Conservation (phyloP, 495 filamentous ascomycete genomes). For the Aspergillus affinis region DNA sequence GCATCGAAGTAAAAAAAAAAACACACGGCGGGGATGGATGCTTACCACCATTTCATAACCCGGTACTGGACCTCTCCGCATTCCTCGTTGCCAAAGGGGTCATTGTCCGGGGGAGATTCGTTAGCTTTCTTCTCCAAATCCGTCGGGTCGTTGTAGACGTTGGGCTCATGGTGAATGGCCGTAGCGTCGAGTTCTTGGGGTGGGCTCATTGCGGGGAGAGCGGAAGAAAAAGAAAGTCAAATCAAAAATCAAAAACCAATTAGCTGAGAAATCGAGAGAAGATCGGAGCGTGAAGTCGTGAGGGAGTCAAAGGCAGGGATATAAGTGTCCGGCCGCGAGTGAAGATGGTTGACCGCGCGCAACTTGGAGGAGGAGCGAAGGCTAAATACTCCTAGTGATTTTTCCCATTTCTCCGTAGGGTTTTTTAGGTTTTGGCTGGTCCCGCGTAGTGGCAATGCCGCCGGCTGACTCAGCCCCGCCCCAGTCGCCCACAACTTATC, state of each 20-base stretch:
- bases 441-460: background rate
- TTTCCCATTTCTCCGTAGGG: background rate
- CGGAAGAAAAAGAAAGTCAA: no score
- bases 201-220: background rate
- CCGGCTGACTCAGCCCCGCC: background rate
- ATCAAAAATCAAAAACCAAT: background rate
- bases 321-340: background rate
- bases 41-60: constrained; percentile 44
- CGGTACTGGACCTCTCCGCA: constrained; percentile 43
- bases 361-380: background rate
- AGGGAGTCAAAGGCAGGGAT: background rate
- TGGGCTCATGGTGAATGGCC: background rate
- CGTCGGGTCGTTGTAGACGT: background rate
- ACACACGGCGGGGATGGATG: background rate
- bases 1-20: background rate
- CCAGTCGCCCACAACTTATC: background rate
- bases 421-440: background rate
- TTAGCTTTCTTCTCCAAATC: background rate
- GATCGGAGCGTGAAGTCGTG: background rate
- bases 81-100: constrained; percentile 19
- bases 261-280: background rate
- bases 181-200: background rate
- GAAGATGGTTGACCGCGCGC: background rate
- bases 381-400: background rate
- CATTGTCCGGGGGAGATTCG: background rate